Conservation (phyloP, 192 early-diverging fungal species). For the Podila epicladia region DNA sequence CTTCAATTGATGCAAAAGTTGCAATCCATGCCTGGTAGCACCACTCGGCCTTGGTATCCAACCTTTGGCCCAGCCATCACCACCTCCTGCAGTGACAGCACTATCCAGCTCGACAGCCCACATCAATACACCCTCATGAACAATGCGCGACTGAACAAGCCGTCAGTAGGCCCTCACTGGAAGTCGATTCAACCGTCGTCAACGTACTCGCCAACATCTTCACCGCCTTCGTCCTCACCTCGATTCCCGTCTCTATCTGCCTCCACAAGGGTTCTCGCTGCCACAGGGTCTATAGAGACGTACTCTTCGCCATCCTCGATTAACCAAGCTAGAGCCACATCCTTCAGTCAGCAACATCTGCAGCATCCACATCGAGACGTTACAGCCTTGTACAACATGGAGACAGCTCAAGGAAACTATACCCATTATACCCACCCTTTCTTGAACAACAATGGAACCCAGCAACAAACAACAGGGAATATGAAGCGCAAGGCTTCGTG, state of each 20-base stretch:
- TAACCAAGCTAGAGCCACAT: constrained; percentile 39
- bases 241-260: background rate
- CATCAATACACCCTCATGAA: constrained; percentile 39
- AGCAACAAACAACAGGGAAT: background rate
- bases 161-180: constrained; percentile 47
- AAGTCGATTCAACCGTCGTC: constrained; percentile 39
- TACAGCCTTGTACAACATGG: background rate
- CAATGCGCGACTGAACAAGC: constrained; percentile 30
- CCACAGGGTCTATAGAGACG: constrained; percentile 4
- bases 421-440: background rate
- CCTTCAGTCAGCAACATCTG: constrained; percentile 20
- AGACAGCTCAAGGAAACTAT: background rate
- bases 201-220: constrained; percentile 34
- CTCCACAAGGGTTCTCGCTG: background rate
- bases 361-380: constrained; percentile 7
- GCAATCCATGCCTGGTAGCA: constrained; percentile 19
- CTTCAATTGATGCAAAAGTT: constrained; percentile 28
- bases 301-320: constrained; percentile 38
- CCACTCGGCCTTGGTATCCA: constrained; percentile 26
- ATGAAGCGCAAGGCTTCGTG: background rate
- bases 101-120: constrained; percentile 42
- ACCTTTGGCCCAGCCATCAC: constrained; percentile 47
- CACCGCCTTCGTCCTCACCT: constrained; percentile 29
- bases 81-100: constrained; percentile 43
- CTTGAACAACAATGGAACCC: background rate